A percentile compares a stretch with the other conserved stretches of the same genome.
Conservation (phyloP, 192 early-diverging fungal species). For the Allomyces macrogynus region DNA sequence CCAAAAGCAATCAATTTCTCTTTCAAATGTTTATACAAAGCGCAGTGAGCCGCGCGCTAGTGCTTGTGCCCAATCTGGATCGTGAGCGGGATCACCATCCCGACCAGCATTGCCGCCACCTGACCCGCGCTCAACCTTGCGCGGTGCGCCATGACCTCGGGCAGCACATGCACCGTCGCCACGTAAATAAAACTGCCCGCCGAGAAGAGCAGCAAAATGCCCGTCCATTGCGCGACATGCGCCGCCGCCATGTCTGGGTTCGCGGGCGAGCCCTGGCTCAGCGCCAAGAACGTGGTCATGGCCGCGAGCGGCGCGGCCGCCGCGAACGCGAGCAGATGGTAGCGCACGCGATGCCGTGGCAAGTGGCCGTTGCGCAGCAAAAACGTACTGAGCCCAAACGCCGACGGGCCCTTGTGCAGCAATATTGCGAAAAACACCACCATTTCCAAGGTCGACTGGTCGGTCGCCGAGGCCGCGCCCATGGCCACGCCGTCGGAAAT, state of each 20-base stretch:
- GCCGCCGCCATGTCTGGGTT: conserved; percentile 12
- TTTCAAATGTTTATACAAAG: neutral
- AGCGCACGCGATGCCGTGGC: conserved; percentile 35
- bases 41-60: too few relatives aligned
- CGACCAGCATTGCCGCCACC: conserved; percentile 21
- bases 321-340: conserved; percentile 62
- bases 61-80: conserved; percentile 6
- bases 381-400: conserved; percentile 77
- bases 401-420: conserved; percentile 87
- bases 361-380: conserved; percentile 53
- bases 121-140: conserved; percentile 17
- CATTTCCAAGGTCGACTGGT: conserved; percentile 17
- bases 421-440: conserved; percentile 89
- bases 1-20: neutral
- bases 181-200: conserved; percentile 84
- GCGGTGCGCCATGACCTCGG: conserved; percentile 30
- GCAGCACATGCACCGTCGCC: conserved; percentile 61
- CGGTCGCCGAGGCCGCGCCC: conserved; percentile 51
- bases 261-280: conserved; percentile 14
- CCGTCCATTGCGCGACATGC: conserved; percentile 51
- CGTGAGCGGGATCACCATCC: conserved; percentile 24
- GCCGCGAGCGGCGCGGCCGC: conserved; percentile 67
- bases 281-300: conserved; percentile 22
- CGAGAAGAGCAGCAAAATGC: conserved; percentile 66
- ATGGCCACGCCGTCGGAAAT: conserved; percentile 88